phyloP scores from a whole-genome alignment of 345 rosid genomes.

The Clarkia xantiana region DNA sequence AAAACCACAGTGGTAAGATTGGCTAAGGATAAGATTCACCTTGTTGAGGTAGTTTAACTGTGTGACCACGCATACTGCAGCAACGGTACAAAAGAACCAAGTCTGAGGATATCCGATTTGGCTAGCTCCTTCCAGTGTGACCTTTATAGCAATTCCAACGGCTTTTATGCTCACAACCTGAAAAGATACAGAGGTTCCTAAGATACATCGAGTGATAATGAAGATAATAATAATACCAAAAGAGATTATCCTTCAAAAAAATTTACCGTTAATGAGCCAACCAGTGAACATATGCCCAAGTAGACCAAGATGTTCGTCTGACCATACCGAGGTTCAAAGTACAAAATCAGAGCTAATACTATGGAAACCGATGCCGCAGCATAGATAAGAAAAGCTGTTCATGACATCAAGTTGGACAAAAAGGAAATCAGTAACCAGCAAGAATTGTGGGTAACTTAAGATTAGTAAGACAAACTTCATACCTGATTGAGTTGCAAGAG shows the following conservation, averaged over 20 bases:
- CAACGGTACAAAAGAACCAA: constrained; percentile 82
- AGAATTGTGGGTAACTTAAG: not conserved
- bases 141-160: constrained; percentile 81
- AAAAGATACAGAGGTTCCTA: not conserved
- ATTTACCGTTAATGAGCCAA: constrained; percentile 74
- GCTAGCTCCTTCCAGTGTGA: constrained; percentile 69
- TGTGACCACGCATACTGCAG: constrained; percentile 63
- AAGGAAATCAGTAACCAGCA: constrained; percentile 5
- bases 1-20: not conserved
- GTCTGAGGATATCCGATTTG: constrained; percentile 77
- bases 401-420: constrained; percentile 6
- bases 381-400: constrained; percentile 68
- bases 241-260: not conserved
- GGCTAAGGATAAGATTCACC: constrained; percentile 19
- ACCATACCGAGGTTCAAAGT: constrained; percentile 78
- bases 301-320: constrained; percentile 71
- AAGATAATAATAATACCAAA: not conserved
- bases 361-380: constrained; percentile 45
- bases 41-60: constrained; percentile 88
- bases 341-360: constrained; percentile 63
- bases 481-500: constrained; percentile 80
- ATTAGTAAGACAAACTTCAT: not conserved
- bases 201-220: not conserved
- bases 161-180: constrained; percentile 96
- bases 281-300: constrained; percentile 75